Evolutionary conservation across 768 basidiomycete genomes (phyloP).

Genomic region (Termitomyces sp.): DNA sequence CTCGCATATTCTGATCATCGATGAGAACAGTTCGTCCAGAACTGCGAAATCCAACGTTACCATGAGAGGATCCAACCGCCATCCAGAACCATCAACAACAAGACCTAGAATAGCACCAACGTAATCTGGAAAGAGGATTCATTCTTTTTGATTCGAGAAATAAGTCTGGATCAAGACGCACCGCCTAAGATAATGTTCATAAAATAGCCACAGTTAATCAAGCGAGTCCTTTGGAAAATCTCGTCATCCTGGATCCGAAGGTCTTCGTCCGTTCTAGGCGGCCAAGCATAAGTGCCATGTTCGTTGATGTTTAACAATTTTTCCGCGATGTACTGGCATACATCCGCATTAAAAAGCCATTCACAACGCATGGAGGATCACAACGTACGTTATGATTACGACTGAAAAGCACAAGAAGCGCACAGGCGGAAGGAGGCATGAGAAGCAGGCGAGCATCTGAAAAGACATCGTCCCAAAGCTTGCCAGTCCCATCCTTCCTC

Average conservation of each 20-base stretch:
- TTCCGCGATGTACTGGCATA: slow-evolving; percentile 58
- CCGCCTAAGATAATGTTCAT: slow-evolving; percentile 63
- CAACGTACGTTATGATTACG: slow-evolving; percentile 68
- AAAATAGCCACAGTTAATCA: slow-evolving; percentile 70
- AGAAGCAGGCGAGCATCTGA: slow-evolving; percentile 58
- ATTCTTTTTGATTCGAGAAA: background rate
- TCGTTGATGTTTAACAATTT: slow-evolving; percentile 70
- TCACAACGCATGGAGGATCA: background rate
- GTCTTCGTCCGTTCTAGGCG: slow-evolving; percentile 17
- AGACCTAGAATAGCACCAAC: slow-evolving; percentile 71
- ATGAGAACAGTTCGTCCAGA: background rate
- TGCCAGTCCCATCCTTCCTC: slow-evolving; percentile 59
- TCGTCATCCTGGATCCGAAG: slow-evolving; percentile 59
- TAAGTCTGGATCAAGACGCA: slow-evolving; percentile 9
- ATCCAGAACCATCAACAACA: slow-evolving; percentile 52
- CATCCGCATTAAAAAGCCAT: background rate
- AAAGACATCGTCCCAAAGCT: slow-evolving; percentile 63
- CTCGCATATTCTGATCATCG: slow-evolving; percentile 41
- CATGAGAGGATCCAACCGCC: slow-evolving; percentile 67
- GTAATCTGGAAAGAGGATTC: slow-evolving; percentile 41
- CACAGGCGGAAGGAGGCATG: slow-evolving; percentile 70
- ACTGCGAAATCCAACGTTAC: slow-evolving; percentile 26
- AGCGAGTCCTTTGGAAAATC: slow-evolving; percentile 66
- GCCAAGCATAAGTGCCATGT: slow-evolving; percentile 34
- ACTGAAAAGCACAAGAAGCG: slow-evolving; percentile 60